phyloP scores from a whole-genome alignment of 257 asterid genomes.

The Primulina huaijiensis region DNA sequence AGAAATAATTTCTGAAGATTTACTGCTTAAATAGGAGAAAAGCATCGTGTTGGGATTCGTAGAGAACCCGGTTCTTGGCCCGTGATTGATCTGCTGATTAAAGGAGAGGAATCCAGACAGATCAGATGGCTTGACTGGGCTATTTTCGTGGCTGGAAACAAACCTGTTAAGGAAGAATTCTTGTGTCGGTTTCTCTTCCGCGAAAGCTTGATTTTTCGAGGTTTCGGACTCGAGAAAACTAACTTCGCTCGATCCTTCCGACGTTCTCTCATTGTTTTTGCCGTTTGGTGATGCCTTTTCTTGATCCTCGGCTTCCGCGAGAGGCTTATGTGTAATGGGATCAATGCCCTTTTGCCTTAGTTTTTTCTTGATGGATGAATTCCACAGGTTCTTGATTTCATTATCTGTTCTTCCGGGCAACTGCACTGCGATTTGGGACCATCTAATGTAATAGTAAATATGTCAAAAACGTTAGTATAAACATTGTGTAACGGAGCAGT shows the following conservation, averaged over 20 bases:
- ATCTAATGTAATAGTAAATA: slow-evolving; percentile 25
- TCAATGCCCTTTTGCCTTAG: slow-evolving; percentile 49
- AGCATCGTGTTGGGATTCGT: slow-evolving; percentile 26
- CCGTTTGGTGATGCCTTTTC: slow-evolving; percentile 10
- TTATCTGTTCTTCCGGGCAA: slow-evolving; percentile 63
- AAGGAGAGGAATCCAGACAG: slow-evolving; percentile 39
- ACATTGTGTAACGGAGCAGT: background rate
- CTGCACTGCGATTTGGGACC: slow-evolving; percentile 60
- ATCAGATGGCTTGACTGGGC: slow-evolving; percentile 32
- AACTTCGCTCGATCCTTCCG: slow-evolving; percentile 21
- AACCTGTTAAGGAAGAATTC: slow-evolving; percentile 43
- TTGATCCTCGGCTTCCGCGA: slow-evolving; percentile 28
- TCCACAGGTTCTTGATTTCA: slow-evolving; percentile 57
- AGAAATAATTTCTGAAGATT: slow-evolving; percentile 29
- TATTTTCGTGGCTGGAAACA: slow-evolving; percentile 32
- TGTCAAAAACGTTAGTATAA: background rate
- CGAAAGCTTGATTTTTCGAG: background rate
- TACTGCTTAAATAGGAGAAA: slow-evolving; percentile 32
- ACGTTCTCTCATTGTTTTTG: slow-evolving; percentile 23
- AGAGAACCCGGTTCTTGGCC: slow-evolving; percentile 31
- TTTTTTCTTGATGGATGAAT: slow-evolving; percentile 52
- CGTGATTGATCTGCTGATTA: slow-evolving; percentile 27
- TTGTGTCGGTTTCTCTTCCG: slow-evolving; percentile 30
- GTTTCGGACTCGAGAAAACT: slow-evolving; percentile 18
- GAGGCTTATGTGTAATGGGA: slow-evolving; percentile 52